Base-by-base conservation (phyloP, 768 basidiomycete genomes). In the Russula lepida region DNA sequence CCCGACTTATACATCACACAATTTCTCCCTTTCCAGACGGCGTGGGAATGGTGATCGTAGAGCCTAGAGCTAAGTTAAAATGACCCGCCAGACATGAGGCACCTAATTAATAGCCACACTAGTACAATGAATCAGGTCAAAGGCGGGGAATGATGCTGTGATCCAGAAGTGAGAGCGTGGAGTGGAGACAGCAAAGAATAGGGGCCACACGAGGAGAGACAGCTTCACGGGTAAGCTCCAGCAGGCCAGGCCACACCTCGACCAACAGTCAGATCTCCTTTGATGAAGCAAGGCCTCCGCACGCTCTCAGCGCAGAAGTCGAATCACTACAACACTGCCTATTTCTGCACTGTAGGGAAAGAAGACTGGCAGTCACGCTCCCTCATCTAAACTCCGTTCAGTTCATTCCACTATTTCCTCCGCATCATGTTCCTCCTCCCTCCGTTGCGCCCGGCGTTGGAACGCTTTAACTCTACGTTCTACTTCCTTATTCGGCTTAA, bases 401-500 rank as follows among this genome's bases (percentile, higher is more conserved):
- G 25, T 23, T 64, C 67, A 80, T 66, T 89, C 88, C 46, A 83
- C 82, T 49, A 89, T 84, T 60, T 82, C 80, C 52, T 79, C 80
- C 30, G 65, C 67, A 33, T 72, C 70, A 15, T 68, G 70, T 19
- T 72, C 74, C 32, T 72, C 71, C 50, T 72, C 74, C 35, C 75
- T 76, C 59, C 70, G 72, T 64, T 76, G 76, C 39, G 76, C 75
- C 41, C 85, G 78, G 56, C 87, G 81, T n/a, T 76, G 73, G 57
- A 77, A 76, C 3, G 78, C 80, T 68, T 80, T 86, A 55, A 86
- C 79, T 57, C 79, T 84, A 71, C 82, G 85, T 33, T 77, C 83
- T 17, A 92, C 72, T 0, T 76, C 80, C 54, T 79, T 79, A 71
- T 92, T 78, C 3, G 74, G 69, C 60, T 78, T 71, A 56, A 88